Percentiles rank a stretch among this genome's conserved stretches.
phyloP scores from a whole-genome alignment of 1,139 yeast genomes.

The Diutina ranongensis region DNA sequence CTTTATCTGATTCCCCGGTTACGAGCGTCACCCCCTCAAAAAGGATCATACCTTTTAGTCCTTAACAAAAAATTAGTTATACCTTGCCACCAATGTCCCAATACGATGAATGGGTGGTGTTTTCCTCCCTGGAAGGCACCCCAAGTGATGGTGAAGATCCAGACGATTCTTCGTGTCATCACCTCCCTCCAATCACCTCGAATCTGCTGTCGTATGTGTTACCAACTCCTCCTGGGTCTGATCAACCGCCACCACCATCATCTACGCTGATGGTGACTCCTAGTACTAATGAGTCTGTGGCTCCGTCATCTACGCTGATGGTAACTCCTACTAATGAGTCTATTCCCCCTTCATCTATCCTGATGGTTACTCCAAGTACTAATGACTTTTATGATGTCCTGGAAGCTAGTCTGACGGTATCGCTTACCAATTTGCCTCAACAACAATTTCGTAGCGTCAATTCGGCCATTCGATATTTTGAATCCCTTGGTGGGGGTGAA shows the following conservation, averaged over 20 bases:
- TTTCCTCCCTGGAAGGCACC: constrained; percentile 1
- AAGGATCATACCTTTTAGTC: too few relatives aligned
- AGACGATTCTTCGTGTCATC: background rate
- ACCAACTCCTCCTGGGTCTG: background rate
- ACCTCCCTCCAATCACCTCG: background rate
- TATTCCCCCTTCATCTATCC: background rate
- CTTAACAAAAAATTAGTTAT: too few relatives aligned
- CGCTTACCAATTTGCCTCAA: background rate
- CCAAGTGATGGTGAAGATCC: background rate
- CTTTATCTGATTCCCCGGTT: too few relatives aligned
- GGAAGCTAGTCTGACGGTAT: background rate
- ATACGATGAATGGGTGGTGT: constrained; percentile 5
- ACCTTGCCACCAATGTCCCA: background rate
- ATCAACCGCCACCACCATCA: background rate
- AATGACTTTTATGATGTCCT: background rate
- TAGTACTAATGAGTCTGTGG: background rate
- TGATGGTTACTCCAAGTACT: background rate
- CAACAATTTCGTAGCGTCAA: background rate
- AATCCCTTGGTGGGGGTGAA: too few relatives aligned
- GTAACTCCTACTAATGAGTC: background rate
- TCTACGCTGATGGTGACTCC: background rate
- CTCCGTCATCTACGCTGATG: background rate
- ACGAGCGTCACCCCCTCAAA: too few relatives aligned
- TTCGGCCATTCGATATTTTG: too few relatives aligned
- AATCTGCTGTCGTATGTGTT: background rate